A percentile compares a stretch with the other conserved stretches of the same genome.
Evolutionary conservation across 2,329 filamentous ascomycete genomes (phyloP).

Genomic region (Sporothrix curviconia): DNA sequence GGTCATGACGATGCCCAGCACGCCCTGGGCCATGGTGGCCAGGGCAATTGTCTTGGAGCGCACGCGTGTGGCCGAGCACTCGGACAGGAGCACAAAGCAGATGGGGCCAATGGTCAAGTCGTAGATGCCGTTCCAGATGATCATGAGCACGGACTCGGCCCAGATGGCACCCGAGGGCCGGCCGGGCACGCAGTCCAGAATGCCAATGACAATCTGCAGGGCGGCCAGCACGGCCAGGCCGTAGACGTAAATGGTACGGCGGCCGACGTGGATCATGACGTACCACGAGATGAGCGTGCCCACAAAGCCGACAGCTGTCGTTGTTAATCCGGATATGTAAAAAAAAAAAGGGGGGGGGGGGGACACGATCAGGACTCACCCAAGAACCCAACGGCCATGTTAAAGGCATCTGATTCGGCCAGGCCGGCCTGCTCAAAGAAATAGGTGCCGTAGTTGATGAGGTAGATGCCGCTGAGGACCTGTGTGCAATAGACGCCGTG

Average conservation of each 20-base stretch:
- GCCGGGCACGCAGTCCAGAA: slow-evolving; percentile 39
- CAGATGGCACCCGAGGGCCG: slow-evolving; percentile 29
- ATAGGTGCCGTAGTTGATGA: slow-evolving; percentile 59
- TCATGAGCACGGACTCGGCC: slow-evolving; percentile 44
- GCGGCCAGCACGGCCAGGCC: slow-evolving; percentile 39
- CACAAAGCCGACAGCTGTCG: slow-evolving; percentile 41
- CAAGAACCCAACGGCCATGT: slow-evolving; percentile 47
- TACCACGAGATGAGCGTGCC: slow-evolving; percentile 50
- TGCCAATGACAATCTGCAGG: slow-evolving; percentile 42
- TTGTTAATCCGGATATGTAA: not conserved
- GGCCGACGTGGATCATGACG: slow-evolving; percentile 42
- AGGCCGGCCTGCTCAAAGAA: slow-evolving; percentile 41
- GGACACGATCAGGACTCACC: slow-evolving; percentile 25
- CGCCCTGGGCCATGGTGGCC: slow-evolving; percentile 36
- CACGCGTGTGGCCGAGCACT: slow-evolving; percentile 40
- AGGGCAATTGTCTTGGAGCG: slow-evolving; percentile 40
- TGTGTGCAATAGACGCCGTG: slow-evolving; percentile 59
- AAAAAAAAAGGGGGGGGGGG: not conserved
- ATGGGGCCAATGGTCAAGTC: slow-evolving; percentile 45
- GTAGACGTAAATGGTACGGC: slow-evolving; percentile 43
- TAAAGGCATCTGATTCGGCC: slow-evolving; percentile 37
- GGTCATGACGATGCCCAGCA: slow-evolving; percentile 37
- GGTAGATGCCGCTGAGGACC: slow-evolving; percentile 56
- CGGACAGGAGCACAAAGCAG: slow-evolving; percentile 49
- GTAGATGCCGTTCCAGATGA: slow-evolving; percentile 47